Evolutionary conservation across 2,329 filamentous ascomycete species (phyloP).

Genomic region (Aspergillus ustus): DNA sequence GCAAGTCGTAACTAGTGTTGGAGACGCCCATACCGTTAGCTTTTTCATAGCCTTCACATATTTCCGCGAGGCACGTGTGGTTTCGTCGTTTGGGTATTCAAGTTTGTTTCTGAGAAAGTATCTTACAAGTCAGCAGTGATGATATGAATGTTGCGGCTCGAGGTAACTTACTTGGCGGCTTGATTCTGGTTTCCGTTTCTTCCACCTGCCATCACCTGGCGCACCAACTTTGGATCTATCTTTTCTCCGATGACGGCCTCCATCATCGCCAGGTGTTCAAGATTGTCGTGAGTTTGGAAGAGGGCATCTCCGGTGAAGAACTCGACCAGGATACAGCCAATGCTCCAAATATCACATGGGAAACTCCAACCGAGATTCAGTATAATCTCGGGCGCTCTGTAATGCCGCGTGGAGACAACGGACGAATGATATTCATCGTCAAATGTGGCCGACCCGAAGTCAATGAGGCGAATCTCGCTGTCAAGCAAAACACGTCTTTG

Average conservation of each 20-base stretch:
- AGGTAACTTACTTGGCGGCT: conserved; percentile 58
- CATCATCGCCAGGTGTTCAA: conserved; percentile 73
- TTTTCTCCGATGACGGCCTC: conserved; percentile 63
- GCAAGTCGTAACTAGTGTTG: neutral
- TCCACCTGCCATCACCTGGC: conserved; percentile 55
- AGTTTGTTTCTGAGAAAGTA: conserved; percentile 62
- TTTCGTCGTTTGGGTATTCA: conserved; percentile 67
- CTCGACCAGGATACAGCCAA: conserved; percentile 70
- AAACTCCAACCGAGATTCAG: conserved; percentile 70
- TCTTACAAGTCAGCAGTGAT: conserved; percentile 44
- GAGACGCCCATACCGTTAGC: conserved; percentile 53
- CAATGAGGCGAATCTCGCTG: conserved; percentile 69
- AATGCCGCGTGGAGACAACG: conserved; percentile 69
- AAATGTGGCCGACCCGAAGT: conserved; percentile 71
- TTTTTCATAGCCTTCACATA: conserved; percentile 72
- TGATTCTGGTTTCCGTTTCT: conserved; percentile 56
- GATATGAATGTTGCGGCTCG: conserved; percentile 19
- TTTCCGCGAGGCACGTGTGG: conserved; percentile 66
- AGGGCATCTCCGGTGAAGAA: conserved; percentile 71
- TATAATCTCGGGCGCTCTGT: conserved; percentile 70
- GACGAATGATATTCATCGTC: conserved; percentile 72
- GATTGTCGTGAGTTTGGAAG: conserved; percentile 71
- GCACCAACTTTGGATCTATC: conserved; percentile 60
- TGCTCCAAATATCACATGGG: conserved; percentile 72
- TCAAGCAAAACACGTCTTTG: conserved; percentile 67